Base-by-base conservation (phyloP, 305 asterid genomes). In the Ilex paraguariensis region DNA sequence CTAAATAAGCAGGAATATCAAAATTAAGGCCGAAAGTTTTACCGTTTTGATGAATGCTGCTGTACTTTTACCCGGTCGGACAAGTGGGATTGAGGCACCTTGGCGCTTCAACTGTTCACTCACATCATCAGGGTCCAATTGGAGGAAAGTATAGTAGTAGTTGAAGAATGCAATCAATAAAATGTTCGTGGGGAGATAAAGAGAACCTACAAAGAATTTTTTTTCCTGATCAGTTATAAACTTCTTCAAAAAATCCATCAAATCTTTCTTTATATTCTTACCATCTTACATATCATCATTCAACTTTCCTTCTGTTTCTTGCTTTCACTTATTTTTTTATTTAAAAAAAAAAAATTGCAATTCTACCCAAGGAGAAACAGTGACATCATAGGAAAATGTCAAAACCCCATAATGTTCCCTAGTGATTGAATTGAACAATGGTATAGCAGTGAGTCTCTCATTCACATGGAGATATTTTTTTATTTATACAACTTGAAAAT, bases 21-120 rank as follows among this genome's bases (percentile, higher is more conserved):
- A 4, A 5, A 36, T 36, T 36, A 5, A 36, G 42, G 9, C 42
- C 6, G 42, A 17, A 52, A 52, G 11, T 14, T 21, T 74, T 79
- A 89, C 98, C 85, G 79, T 92, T 72, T 80, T 85, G 78, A 92
- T 92, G 62, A 77, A 87, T 49, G 78, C 75, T 10, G 97, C 97
- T 44, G 98, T 92, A 65, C 95, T 89, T 84, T 89, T 92, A 62
- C 97, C 98, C 50, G 98, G 97, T 12, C 98, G 85, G 61, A 89
- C 86, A 57, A 89, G 93, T 39, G 97, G 98, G 68, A 89, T 87
- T 42, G 98, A 89, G 70, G 98, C 98, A 39, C 98, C 98, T 84
- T 92, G 98, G 76, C 97, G 81, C 82, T 92, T 92, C 79, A 92
- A 79, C 83, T 87, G 98, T 64, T 89, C 96, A 31, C 96, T 92